Base-by-base conservation (phyloP, 495 filamentous ascomycete species). In the Penicillium desertorum region DNA sequence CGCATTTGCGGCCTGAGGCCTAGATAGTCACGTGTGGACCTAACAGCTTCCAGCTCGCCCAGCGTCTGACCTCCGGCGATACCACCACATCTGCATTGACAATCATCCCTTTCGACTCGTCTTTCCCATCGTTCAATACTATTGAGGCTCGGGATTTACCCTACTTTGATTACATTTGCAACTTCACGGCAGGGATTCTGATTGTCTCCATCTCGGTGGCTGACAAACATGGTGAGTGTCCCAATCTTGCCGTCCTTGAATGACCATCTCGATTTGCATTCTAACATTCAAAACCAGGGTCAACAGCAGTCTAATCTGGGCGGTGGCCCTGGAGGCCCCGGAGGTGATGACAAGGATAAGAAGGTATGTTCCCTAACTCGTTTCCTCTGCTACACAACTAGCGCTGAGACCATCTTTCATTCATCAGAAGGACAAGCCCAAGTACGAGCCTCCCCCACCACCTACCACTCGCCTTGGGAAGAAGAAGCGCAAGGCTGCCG, bases 391-490 rank as follows among this genome's bases (percentile, higher is more conserved):
- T 25, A 32, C 20, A 47, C 11, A 11, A 32, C 8, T 42, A 45
- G 51, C 27, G 34, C 62, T 66, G 36, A 63, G 9, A 65, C 51
- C 51, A 36, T 43, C 56, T 57, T 50, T 43, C 57, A 57, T 51
- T 72, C 68, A 44, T 37, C 55, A 98, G 92, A 96, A 99, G 82
- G 91, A 98, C 46, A 98, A 98, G 84, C 94, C 95, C 60, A 96
- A 91, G 87, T 98, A 99, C 79, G 94, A 99, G 71, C 94, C 94
- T 46, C 94, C 94, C 57, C 95, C 95, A 71, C 89, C 90, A 58
- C 94, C 94, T 42, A 98, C 94, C 34, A 98, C 94, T 57, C 92
- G 94, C 69, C 88, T 99, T 71, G 94, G 94, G n/a, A 88, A 93
- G 61, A 96, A 92, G 86, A 98, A 98, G 85, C 92, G 92, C 77